phyloP scores from a whole-genome alignment of 305 asterid species.

The Fraxinus greggii region DNA sequence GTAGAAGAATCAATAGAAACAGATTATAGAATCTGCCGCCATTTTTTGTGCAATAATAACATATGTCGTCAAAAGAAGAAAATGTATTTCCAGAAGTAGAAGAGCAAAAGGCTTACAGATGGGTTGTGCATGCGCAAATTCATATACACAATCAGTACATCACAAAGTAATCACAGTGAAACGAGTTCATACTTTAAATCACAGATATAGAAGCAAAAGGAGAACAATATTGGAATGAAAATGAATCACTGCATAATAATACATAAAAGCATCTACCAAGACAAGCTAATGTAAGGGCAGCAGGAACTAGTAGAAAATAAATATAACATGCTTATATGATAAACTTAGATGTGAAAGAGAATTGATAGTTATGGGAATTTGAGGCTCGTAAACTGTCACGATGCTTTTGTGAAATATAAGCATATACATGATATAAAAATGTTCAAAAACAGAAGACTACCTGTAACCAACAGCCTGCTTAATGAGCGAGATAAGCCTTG shows the following conservation, averaged over 20 bases:
- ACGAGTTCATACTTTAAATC: not conserved
- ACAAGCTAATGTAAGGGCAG: not conserved
- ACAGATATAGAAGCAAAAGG: not conserved
- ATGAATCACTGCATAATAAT: not conserved
- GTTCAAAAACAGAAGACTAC: slow-evolving; percentile 30
- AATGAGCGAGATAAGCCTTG: slow-evolving; percentile 74
- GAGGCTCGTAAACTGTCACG: not conserved
- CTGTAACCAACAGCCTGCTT: slow-evolving; percentile 72
- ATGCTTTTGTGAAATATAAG: not conserved
- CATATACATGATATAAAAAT: not conserved
- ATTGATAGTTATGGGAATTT: not conserved
- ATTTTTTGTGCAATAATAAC: not conserved
- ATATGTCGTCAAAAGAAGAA: not conserved
- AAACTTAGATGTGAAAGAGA: not conserved
- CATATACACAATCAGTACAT: not conserved
- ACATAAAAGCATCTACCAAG: not conserved
- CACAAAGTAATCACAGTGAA: not conserved
- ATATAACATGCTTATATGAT: not conserved
- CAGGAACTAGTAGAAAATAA: not conserved
- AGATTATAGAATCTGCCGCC: not conserved
- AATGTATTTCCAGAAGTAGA: not conserved
- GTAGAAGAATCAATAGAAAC: not conserved
- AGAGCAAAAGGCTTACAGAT: not conserved
- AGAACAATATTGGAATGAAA: not conserved
- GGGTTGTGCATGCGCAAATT: not conserved